These are phyloP conservation scores for Colletotrichum navitas DNA, from an alignment of 2,329 filamentous ascomycete genomes.

Conservation along the genomic window DNA sequence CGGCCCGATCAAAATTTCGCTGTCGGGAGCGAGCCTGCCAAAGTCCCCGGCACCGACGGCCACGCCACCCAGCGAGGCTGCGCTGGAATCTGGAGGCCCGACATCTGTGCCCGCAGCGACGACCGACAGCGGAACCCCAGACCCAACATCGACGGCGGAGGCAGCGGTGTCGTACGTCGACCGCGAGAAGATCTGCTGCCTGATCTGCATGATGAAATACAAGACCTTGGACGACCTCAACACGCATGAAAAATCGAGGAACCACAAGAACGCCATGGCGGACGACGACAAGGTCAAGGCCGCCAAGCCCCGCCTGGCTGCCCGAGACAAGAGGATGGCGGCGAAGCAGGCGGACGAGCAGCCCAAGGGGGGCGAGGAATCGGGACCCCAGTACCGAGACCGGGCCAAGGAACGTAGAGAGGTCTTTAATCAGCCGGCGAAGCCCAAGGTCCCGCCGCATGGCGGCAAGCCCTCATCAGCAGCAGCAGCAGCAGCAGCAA, in stretches of 20 bases:
- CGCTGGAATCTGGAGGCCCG: conserved; percentile 43
- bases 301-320: conserved; percentile 53
- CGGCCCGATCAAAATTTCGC: conserved; percentile 50
- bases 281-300: conserved; percentile 63
- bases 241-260: conserved; percentile 58
- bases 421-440: conserved; percentile 71
- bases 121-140: conserved; percentile 13
- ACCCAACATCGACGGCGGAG: conserved; percentile 29
- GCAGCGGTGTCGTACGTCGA: conserved; percentile 68
- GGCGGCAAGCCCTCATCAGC: conserved; percentile 42
- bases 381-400: conserved; percentile 68
- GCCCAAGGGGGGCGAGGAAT: conserved; percentile 34
- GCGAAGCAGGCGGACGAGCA: conserved; percentile 48
- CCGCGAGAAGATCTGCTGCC: conserved; percentile 60
- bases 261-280: conserved; percentile 56
- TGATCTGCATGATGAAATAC: conserved; percentile 62
- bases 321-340: conserved; percentile 52
- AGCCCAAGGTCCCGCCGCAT: conserved; percentile 55
- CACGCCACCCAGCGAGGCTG: conserved; percentile 15
- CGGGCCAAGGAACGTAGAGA: conserved; percentile 75
- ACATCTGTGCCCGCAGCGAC: conserved; percentile 24
- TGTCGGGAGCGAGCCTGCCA: conserved; percentile 42
- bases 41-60: conserved; percentile 17
- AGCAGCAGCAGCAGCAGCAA: conserved; percentile 34
- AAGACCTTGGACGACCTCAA: conserved; percentile 58